Conservation (phyloP, 768 basidiomycete genomes). For the Panus rudis region DNA sequence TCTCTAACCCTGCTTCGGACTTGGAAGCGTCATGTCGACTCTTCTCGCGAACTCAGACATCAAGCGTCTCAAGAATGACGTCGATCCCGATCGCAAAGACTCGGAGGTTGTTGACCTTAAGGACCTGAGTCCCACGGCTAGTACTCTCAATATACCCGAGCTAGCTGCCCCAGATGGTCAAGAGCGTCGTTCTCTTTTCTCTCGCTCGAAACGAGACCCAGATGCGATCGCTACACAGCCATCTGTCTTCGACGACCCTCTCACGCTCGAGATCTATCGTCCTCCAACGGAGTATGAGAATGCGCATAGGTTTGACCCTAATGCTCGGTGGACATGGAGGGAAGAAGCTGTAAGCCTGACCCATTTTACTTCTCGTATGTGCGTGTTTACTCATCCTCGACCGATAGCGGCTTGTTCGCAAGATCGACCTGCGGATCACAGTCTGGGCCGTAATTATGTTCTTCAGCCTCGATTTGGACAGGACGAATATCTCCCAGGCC, state of each 20-base stretch:
- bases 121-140: too few relatives aligned
- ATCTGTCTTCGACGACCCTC: conserved; percentile 56
- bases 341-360: conserved; percentile 47
- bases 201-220: conserved; percentile 29
- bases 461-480: conserved; percentile 51
- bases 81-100: too few relatives aligned
- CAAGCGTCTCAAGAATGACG: too few relatives aligned
- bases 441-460: conserved; percentile 61
- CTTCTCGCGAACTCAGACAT: too few relatives aligned
- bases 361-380: background rate
- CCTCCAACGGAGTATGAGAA: conserved; percentile 54
- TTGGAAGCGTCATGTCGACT: too few relatives aligned
- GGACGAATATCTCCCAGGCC: conserved; percentile 57
- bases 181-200: too few relatives aligned
- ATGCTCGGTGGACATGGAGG: conserved; percentile 64
- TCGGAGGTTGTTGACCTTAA: too few relatives aligned
- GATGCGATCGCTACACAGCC: conserved; percentile 53
- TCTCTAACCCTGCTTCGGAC: too few relatives aligned
- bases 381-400: background rate
- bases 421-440: conserved; percentile 54
- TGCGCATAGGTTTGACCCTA: conserved; percentile 54
- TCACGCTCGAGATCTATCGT: conserved; percentile 40
- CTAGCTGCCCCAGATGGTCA: too few relatives aligned
- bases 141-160: too few relatives aligned
- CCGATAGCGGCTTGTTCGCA: conserved; percentile 46